Base-by-base conservation (phyloP, 129 eudicot species). In the Tagetes patula region DNA sequence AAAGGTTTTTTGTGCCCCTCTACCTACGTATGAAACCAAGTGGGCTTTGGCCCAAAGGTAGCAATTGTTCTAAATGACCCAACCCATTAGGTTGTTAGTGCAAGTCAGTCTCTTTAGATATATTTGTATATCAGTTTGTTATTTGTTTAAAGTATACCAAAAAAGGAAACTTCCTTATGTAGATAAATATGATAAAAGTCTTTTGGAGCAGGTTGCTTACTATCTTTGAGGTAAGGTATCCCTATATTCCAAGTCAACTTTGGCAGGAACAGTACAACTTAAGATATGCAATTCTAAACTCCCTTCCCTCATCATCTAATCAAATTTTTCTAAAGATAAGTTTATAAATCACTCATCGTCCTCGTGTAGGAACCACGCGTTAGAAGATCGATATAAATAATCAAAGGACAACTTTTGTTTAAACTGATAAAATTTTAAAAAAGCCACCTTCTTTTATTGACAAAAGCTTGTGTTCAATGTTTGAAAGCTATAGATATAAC, bases 231-330 rank as follows among this genome's bases (percentile, higher is more conserved):
- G 69, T 72, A 72, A 73, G 69, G 80, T 76, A 76, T 76, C 58
- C n/a, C 75, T 68, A 58, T 58, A 33, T 76, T 58, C 74, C 80
- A 68, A 53, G 82, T 78, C 82, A 71, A 78, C 82, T 71, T 78
- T 78, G 82, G 82, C 32, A 71, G 73, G 82, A 78, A 53, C 33
- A 33, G 60, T 69, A 56, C 54, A 50, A 77, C 68, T 6, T 67
- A 53, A 62, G 12, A 52, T n/a, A 63, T 71, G 52, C 3, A 62
- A 50, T 71, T 71, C 14, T 71, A 41, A 71, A 50, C 56, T 42
- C 60, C 68, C n/a, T 78, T 42, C 60, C 68, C n/a, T 78, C 54
- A 47, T 50, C 40, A 78, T 78, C 30, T 70, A 78, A 61, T 61
- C 67, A 10, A 3, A 61, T 61, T 36, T 70, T 70, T 50, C 11